A percentile compares a stretch with the other conserved stretches of the same genome.
Evolutionary conservation across 2,329 filamentous ascomycete genomes (phyloP).

Genomic region (Alternaria viburni): DNA sequence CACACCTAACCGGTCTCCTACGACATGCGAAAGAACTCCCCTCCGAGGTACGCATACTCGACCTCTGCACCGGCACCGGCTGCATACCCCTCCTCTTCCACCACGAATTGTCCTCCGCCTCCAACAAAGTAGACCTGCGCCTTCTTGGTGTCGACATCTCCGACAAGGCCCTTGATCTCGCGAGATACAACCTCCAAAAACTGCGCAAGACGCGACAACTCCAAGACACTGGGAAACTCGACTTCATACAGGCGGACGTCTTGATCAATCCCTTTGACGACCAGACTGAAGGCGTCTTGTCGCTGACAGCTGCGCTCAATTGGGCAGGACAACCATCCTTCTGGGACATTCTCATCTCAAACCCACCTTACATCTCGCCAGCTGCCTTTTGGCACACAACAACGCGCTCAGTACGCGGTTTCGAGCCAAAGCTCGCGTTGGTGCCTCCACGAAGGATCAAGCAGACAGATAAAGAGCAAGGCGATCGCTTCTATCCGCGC

Average conservation of each 20-base stretch:
- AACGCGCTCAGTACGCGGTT: conserved; percentile 75
- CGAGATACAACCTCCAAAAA: conserved; percentile 66
- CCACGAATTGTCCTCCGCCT: conserved; percentile 59
- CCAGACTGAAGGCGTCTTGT: conserved; percentile 10
- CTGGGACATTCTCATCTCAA: conserved; percentile 75
- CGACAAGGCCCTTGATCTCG: conserved; percentile 66
- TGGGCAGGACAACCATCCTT: conserved; percentile 19
- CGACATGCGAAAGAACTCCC: conserved; percentile 27
- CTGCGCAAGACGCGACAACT: conserved; percentile 24
- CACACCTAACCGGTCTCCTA: conserved; percentile 40
- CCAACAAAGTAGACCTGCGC: conserved; percentile 47
- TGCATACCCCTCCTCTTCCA: conserved; percentile 84
- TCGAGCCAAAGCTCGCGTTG: conserved; percentile 81
- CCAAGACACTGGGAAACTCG: conserved; percentile 39
- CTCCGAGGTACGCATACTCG: conserved; percentile 67
- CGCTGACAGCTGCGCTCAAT: conserved; percentile 27
- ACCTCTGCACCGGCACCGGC: conserved; percentile 89
- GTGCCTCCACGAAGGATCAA: conserved; percentile 53
- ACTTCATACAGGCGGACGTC: conserved; percentile 58
- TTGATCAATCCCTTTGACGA: conserved; percentile 57
- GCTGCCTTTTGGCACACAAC: conserved; percentile 67
- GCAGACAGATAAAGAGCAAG: conserved; percentile 32
- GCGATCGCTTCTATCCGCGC: conserved; percentile 71
- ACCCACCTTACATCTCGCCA: conserved; percentile 88
- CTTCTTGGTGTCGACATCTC: conserved; percentile 80